Evolutionary conservation across 2,329 filamentous ascomycete species (phyloP).

Genomic region (Pseudofabraea citricarpa): DNA sequence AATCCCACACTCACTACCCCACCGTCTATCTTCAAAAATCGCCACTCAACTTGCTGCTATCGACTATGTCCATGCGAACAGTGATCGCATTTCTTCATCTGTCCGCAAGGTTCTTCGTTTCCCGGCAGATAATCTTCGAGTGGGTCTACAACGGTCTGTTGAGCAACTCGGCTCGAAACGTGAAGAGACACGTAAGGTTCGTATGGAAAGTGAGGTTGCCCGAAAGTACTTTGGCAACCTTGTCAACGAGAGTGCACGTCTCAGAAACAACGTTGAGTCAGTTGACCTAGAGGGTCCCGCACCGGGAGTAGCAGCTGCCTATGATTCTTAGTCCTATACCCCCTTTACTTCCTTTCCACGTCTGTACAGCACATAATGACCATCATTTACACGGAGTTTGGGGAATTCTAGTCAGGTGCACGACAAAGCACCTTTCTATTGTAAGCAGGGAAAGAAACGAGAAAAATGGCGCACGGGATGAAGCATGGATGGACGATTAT

Average conservation of each 20-base stretch:
- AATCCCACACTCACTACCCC: slow-evolving; percentile 84
- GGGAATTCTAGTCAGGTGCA: background rate
- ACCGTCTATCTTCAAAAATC: slow-evolving; percentile 80
- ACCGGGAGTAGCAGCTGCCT: slow-evolving; percentile 26
- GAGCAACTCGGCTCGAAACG: slow-evolving; percentile 76
- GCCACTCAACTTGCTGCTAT: slow-evolving; percentile 72
- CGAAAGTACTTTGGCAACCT: slow-evolving; percentile 88
- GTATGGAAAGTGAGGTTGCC: slow-evolving; percentile 79
- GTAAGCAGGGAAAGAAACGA: too few species aligned
- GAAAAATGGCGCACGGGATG: background rate
- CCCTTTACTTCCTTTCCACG: background rate
- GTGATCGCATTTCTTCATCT: slow-evolving; percentile 75
- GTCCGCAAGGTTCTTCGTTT: slow-evolving; percentile 85
- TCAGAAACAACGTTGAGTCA: slow-evolving; percentile 35
- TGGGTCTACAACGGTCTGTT: slow-evolving; percentile 76
- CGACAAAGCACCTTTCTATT: too few species aligned
- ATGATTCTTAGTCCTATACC: slow-evolving; percentile 17
- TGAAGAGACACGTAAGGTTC: slow-evolving; percentile 78
- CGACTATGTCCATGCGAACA: slow-evolving; percentile 91
- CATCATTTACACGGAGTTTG: slow-evolving; percentile 1
- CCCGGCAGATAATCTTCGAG: slow-evolving; percentile 80
- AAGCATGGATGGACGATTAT: slow-evolving; percentile 3
- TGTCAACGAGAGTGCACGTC: slow-evolving; percentile 56
- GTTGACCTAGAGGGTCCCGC: slow-evolving; percentile 29
- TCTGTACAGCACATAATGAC: too few species aligned